Percentiles rank a stretch among this genome's conserved stretches.
phyloP scores from a whole-genome alignment of 345 rosid species.

The Brassica carinata region DNA sequence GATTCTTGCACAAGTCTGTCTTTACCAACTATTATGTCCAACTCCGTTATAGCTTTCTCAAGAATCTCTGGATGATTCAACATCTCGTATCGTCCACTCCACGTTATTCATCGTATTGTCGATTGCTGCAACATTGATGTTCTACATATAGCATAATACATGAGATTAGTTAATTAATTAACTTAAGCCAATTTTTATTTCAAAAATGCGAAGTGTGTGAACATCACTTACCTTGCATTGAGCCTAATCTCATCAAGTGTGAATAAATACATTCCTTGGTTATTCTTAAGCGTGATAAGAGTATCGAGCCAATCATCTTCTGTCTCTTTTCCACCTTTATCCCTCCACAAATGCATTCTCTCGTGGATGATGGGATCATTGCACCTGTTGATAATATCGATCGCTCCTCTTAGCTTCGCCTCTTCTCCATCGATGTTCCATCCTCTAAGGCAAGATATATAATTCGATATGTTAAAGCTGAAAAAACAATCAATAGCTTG shows the following conservation, averaged over 20 bases:
- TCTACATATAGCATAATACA: slow-evolving; percentile 2
- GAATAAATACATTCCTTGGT: neutral
- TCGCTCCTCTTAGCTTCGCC: neutral
- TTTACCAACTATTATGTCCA: slow-evolving; percentile 48
- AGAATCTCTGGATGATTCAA: slow-evolving; percentile 42
- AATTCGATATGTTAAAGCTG: neutral
- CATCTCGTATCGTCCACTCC: slow-evolving; percentile 56
- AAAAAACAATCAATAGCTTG: neutral
- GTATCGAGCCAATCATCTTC: neutral
- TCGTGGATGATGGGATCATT: neutral
- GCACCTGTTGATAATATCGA: neutral
- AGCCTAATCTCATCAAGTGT: neutral
- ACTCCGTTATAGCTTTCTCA: slow-evolving; percentile 40
- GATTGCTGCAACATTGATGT: slow-evolving; percentile 31
- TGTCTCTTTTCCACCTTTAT: neutral
- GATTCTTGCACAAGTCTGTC: slow-evolving; percentile 58
- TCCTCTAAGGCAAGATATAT: neutral
- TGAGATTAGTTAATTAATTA: neutral
- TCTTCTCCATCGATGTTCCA: neutral
- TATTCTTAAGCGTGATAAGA: neutral
- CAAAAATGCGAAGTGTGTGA: neutral
- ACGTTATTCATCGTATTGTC: slow-evolving; percentile 49
- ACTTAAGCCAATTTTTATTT: neutral
- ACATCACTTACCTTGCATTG: neutral
- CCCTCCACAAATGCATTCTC: neutral